Evolutionary conservation across 2,329 filamentous ascomycete genomes (phyloP), one percentile per base, ranked within the genome.

Genomic region (Cladosporium sphaerospermum): DNA sequence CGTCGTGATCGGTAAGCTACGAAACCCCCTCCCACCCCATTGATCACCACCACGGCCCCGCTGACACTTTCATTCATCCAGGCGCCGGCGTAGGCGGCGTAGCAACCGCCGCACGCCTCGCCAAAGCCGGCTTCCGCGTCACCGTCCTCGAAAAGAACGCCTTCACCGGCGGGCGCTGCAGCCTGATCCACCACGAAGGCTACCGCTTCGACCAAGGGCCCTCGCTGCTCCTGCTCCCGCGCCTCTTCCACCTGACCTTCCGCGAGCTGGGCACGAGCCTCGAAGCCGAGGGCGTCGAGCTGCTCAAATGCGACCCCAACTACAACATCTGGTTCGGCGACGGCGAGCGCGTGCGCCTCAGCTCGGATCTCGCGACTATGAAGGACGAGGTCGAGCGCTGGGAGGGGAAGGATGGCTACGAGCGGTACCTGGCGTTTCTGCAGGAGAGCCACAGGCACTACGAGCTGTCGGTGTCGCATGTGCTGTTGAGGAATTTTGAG

Each of bases 91-190:
- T 67, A 77, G 85, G 85, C 57, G 85, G 86, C 31, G 86, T 86
- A 55, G 81, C 82, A 43, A 86, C 86, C 47, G 51, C 86, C 53
- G 85, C 86, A 2, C 81, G 86, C 43, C 78, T 89, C 9, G 83
- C 84, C 46, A 84, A 84, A 64, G 79, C 84, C 2, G 86, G 86
- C 37, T 83, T 85, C 66, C 67, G 76, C 33, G 86, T 89, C n/a
- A 89, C 84, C 0, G 83, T 89, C 1, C 71, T 89, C n/a, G 86
- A 90, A 69, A 89, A 89, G 74, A 89, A 89, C 63, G 72, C 73
- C 53, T 87, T 86, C 65, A 84, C 82, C 0, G 86, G 86, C 43
- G 86, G 86, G 3, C 75, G 86, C 52, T 89, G 85, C 69, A 85
- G 81, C 42, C 69, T 89, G 23, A 76, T 89, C 36, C 72, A 79